Percentiles rank a stretch among this genome's conserved stretches.
Conservation (phyloP, 371 early-diverging fungal genomes). For the Smittium culicis region DNA sequence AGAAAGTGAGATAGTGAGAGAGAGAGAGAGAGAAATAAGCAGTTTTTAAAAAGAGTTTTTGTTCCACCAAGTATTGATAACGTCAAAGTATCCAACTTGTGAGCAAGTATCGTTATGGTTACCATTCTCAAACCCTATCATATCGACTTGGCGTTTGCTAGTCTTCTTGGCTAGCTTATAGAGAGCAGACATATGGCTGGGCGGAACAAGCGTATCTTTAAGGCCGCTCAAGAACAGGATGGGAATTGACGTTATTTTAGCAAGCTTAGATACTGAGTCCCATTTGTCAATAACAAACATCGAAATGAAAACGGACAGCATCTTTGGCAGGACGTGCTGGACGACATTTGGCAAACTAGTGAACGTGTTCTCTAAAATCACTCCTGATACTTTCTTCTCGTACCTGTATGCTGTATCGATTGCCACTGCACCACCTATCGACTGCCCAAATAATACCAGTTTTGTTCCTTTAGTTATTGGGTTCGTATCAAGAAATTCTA, state of each 20-base stretch:
- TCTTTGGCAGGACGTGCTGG: constrained; percentile 64
- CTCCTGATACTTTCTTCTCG: constrained; percentile 44
- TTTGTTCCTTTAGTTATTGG: constrained; percentile 52
- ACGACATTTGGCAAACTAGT: constrained; percentile 77
- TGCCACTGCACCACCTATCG: constrained; percentile 95
- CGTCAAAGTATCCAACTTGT: constrained; percentile 71
- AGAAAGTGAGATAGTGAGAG: too few species aligned
- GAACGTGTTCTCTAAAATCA: constrained; percentile 93
- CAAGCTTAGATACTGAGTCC: constrained; percentile 62
- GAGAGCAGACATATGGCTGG: constrained; percentile 66
- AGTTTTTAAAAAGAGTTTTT: constrained; percentile 4
- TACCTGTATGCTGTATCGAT: constrained; percentile 42
- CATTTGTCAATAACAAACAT: constrained; percentile 81
- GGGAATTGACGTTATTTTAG: constrained; percentile 46
- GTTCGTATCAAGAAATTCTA: constrained; percentile 64
- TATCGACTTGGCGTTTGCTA: constrained; percentile 23
- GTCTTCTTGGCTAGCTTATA: constrained; percentile 41
- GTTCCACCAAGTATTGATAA: constrained; percentile 36
- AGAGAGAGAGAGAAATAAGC: too few species aligned
- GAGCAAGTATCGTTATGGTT: constrained; percentile 86
- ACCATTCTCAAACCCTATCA: constrained; percentile 50
- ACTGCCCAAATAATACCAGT: constrained; percentile 83
- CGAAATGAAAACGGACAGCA: constrained; percentile 47
- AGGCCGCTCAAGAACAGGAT: constrained; percentile 71
- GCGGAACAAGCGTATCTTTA: constrained; percentile 79